Evolutionary conservation across 1,284 basidiomycete species (phyloP), one percentile per base, ranked within the genome.

Genomic region (Heimioporus punctisporus): DNA sequence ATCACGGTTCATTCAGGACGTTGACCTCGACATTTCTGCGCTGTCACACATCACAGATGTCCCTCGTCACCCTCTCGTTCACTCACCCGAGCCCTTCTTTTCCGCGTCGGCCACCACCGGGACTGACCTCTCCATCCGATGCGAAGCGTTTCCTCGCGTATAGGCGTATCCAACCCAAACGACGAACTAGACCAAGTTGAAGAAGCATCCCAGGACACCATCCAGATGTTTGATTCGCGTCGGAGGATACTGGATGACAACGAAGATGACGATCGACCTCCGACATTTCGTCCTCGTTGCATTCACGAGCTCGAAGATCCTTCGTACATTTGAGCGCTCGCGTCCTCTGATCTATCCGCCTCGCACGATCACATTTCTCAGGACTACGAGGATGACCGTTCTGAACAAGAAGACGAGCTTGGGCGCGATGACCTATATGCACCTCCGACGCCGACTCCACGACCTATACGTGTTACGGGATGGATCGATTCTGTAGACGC

Each of bases 291-390:
- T 15, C 71, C 74, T 0, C 68, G 62, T 5, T 83, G 81, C 61
- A 83, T 83, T 46, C 81, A 85, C 63, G 78, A 85, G 60, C 62
- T 83, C 17, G 75, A 78, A 26, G 75, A 78, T 39, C 72, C 74
- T 6, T 75, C 73, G 1, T 74, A 76, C 53, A 60, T 72, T 25
- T 60, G 59, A 17, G 56, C 56, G 6, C 50, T 65, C 14, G 31
- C 31, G 31, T 34, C 31, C 31, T 34, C 19, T 17, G 31, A 34
- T 34, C 14, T 19, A 34, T 34, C 31, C 14, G 14, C 31, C 31
- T 34, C 31, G 9, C 31, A 5, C 31, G 14, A 34, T 15, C 31
- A 34, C 31, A 17, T 15, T 34, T 19, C 31, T n/a, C n/a, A n/a
- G 3, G 63, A 34, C 31, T 11, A 34, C 19, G 39, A 41, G 23